A percentile compares a stretch with the other conserved stretches of the same genome.
These are phyloP conservation scores for Lactuca saligna DNA, from an alignment of 129 eudicot genomes.

Conservation along the genomic window DNA sequence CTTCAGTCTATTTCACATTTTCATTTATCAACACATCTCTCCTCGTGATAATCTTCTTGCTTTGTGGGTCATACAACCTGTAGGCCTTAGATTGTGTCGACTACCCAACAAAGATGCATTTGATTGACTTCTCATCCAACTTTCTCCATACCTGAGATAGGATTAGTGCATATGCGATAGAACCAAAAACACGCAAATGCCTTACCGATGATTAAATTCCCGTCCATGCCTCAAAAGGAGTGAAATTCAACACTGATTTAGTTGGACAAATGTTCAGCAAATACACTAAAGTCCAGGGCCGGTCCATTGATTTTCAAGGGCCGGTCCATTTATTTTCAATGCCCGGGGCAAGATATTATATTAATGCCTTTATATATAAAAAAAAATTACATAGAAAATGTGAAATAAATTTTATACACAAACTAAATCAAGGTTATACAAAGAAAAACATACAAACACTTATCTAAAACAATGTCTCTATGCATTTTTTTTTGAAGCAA, in stretches of 20 bases:
- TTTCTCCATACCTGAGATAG: background rate
- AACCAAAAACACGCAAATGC: background rate
- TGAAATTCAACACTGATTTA: too few species aligned
- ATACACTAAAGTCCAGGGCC: background rate
- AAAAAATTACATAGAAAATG: too few species aligned
- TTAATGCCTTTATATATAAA: too few species aligned
- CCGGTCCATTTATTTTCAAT: too few species aligned
- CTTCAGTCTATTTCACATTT: background rate
- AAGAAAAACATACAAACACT: too few species aligned
- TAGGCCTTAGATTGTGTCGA: background rate
- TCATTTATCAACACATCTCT: background rate
- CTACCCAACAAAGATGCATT: constrained; percentile 4
- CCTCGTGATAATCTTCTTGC: background rate
- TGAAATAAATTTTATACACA: too few species aligned
- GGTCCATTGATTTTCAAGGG: too few species aligned
- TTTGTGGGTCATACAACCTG: background rate
- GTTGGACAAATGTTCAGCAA: background rate
- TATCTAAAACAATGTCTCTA: too few species aligned
- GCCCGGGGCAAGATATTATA: too few species aligned
- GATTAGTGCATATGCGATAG: background rate
- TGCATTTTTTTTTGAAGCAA: too few species aligned
- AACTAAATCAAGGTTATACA: too few species aligned
- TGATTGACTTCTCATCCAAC: background rate
- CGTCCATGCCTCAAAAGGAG: background rate
- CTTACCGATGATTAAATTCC: background rate